Percentiles rank a stretch among this genome's conserved stretches.
Evolutionary conservation across 192 early-diverging fungal species (phyloP).

Genomic region (Thamnidium elegans): DNA sequence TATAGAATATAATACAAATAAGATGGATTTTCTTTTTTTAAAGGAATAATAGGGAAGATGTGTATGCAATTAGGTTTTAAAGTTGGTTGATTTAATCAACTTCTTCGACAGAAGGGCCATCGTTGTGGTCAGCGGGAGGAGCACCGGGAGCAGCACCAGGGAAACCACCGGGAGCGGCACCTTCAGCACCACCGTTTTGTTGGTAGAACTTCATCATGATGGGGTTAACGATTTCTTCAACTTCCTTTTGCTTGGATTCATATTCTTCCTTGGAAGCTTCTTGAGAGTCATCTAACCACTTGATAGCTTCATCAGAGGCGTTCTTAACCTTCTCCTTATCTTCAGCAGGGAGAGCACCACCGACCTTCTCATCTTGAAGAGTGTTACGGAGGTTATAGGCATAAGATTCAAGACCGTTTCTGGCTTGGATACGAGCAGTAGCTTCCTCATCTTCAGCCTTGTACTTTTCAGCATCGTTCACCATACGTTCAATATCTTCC

Average conservation of each 20-base stretch:
- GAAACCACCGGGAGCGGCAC: slow-evolving; percentile 78
- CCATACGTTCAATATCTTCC: slow-evolving; percentile 98
- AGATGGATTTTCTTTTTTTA: neutral
- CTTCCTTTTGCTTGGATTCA: slow-evolving; percentile 90
- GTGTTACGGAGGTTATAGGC: slow-evolving; percentile 98
- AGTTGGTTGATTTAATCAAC: slow-evolving; percentile 26
- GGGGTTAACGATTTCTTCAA: slow-evolving; percentile 92
- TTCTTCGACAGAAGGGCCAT: slow-evolving; percentile 25
- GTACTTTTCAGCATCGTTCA: slow-evolving; percentile 86
- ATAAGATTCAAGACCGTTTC: slow-evolving; percentile 96
- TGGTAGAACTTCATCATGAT: slow-evolving; percentile 98
- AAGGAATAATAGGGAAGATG: neutral
- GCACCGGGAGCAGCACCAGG: slow-evolving; percentile 53
- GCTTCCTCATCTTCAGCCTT: slow-evolving; percentile 91
- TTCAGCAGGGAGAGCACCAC: slow-evolving; percentile 72
- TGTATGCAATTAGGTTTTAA: neutral
- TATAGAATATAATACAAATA: too few species aligned
- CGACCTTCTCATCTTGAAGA: slow-evolving; percentile 81
- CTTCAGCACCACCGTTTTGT: slow-evolving; percentile 72
- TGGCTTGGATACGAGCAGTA: slow-evolving; percentile 84
- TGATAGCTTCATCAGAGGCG: slow-evolving; percentile 87
- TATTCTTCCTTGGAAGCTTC: slow-evolving; percentile 99
- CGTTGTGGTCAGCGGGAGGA: slow-evolving; percentile 2
- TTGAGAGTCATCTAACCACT: slow-evolving; percentile 91
- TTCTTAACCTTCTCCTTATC: slow-evolving; percentile 88